Percentiles rank a stretch among this genome's conserved stretches.
Conservation (phyloP, 2,329 filamentous ascomycete species). For the Periglandula ipomoeae region DNA sequence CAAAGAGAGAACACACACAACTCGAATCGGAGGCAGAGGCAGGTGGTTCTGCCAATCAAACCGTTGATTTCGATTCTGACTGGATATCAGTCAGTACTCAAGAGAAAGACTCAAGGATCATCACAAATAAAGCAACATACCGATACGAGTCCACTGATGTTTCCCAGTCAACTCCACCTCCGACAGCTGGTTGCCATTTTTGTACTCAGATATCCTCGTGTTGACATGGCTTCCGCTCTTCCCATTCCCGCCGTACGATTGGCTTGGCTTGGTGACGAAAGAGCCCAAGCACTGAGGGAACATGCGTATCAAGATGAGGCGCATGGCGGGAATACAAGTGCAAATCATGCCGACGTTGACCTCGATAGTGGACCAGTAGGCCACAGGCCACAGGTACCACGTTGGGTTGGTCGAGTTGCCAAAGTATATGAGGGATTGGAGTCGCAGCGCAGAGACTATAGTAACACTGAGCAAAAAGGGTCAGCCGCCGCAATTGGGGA, state of each 20-base stretch:
- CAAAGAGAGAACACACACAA: too few species aligned
- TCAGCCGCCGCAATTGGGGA: too few species aligned
- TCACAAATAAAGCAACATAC: too few species aligned
- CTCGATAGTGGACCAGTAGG: conserved; percentile 3
- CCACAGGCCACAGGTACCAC: conserved; percentile 1
- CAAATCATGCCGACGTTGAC: background rate
- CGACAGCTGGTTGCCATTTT: background rate
- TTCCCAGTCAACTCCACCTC: background rate
- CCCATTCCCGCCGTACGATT: background rate
- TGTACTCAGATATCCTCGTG: background rate
- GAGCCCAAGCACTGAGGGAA: background rate
- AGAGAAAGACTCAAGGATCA: too few species aligned
- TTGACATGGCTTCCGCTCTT: background rate
- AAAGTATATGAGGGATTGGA: conserved; percentile 2
- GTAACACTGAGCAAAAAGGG: too few species aligned
- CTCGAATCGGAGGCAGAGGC: too few species aligned
- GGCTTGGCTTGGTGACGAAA: background rate
- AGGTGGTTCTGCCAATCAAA: too few species aligned
- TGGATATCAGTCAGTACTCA: too few species aligned
- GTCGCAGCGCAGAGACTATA: background rate
- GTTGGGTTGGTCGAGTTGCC: background rate
- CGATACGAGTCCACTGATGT: too few species aligned
- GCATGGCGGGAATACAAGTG: background rate
- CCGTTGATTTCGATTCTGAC: too few species aligned
- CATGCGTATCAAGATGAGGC: background rate